Evolutionary conservation across 2,329 filamentous ascomycete species (phyloP).

Genomic region (Arthrobotrys iridis): DNA sequence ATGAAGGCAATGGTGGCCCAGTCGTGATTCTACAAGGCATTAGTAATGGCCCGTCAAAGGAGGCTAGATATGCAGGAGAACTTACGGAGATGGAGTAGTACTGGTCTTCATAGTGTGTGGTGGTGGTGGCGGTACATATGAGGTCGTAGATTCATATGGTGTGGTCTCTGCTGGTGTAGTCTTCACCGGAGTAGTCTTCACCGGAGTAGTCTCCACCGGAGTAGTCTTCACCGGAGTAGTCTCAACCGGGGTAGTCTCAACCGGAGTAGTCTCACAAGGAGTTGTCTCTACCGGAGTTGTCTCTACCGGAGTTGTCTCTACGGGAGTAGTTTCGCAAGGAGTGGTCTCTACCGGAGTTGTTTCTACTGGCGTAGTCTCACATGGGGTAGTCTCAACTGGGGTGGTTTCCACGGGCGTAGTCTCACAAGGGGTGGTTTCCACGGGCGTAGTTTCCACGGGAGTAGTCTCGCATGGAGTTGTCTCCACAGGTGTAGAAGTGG

Average conservation of each 20-base stretch:
- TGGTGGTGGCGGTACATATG: slow-evolving; percentile 7
- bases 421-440: background rate
- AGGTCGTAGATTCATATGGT: slow-evolving; percentile 12
- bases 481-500: background rate
- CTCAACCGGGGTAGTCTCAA: background rate
- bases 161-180: background rate
- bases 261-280: slow-evolving; percentile 3
- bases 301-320: background rate
- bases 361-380: slow-evolving; percentile 6
- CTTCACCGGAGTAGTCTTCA: background rate
- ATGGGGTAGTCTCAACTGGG: background rate
- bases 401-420: background rate
- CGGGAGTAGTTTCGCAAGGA: background rate
- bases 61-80: background rate
- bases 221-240: background rate
- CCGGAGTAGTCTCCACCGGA: background rate
- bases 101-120: slow-evolving; percentile 22
- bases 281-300: background rate
- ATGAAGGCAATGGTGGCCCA: slow-evolving; percentile 24
- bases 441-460: background rate
- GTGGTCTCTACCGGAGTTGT: background rate
- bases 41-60: background rate
- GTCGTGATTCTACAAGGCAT: slow-evolving; percentile 9
- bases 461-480: slow-evolving; percentile 17
- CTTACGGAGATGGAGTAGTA: slow-evolving; percentile 46